These are phyloP conservation scores for Naumovozyma dairenensis DNA, from an alignment of 805 yeast species.

Conservation along the genomic window DNA sequence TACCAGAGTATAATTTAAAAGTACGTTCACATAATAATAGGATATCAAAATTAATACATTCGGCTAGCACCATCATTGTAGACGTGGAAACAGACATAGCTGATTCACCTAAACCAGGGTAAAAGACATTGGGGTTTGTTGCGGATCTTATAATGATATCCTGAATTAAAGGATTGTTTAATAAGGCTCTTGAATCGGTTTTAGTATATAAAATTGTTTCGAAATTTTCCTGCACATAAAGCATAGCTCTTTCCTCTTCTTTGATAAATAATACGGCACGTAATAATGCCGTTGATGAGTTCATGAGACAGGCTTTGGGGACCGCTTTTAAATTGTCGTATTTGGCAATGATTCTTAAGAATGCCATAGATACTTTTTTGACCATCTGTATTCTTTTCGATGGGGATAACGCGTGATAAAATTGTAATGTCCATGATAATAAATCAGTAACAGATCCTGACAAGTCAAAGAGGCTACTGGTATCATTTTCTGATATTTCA, in stretches of 20 bases:
- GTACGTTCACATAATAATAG: constrained; percentile 34
- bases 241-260: constrained; percentile 19
- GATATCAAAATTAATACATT: constrained; percentile 39
- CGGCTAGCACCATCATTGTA: constrained; percentile 32
- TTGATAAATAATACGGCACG: constrained; percentile 25
- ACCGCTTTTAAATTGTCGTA: constrained; percentile 16
- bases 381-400: constrained; percentile 45
- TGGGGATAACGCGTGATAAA: constrained; percentile 35
- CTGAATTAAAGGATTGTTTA: constrained; percentile 30
- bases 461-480: constrained; percentile 20
- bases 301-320: constrained; percentile 28
- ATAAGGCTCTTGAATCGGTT: constrained; percentile 41
- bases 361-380: constrained; percentile 40
- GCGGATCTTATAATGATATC: constrained; percentile 27
- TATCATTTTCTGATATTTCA: constrained; percentile 22
- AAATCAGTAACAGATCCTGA: constrained; percentile 34
- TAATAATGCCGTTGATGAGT: constrained; percentile 30
- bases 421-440: constrained; percentile 45
- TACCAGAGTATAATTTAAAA: constrained; percentile 27
- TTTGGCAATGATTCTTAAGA: constrained; percentile 33
- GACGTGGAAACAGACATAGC: constrained; percentile 27
- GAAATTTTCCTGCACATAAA: constrained; percentile 25
- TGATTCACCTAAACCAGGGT: constrained; percentile 22
- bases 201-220: constrained; percentile 34
- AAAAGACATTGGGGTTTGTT: constrained; percentile 23